Percentiles rank a stretch among this genome's conserved stretches.
Evolutionary conservation across 2,329 filamentous ascomycete genomes (phyloP).

Genomic region (Calonectria pteridis): DNA sequence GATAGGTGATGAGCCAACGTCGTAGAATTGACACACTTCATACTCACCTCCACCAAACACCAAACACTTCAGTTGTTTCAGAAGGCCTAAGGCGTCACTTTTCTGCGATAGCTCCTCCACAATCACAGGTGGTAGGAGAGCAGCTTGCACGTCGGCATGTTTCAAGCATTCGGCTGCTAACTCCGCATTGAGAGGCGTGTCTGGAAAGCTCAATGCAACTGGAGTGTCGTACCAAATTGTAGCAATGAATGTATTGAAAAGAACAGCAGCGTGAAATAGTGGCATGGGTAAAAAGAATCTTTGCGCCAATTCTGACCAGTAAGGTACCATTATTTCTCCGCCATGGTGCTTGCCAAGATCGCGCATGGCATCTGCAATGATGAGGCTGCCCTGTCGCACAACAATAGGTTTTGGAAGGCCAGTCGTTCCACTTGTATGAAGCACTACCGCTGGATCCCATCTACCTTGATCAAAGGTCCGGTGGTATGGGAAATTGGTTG

Average conservation of each 20-base stretch:
- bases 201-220: slow-evolving; percentile 46
- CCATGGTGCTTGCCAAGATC: slow-evolving; percentile 9
- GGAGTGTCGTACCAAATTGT: slow-evolving; percentile 25
- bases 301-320: not conserved
- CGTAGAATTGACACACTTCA: not conserved
- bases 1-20: not conserved
- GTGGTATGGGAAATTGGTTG: slow-evolving; percentile 43
- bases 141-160: slow-evolving; percentile 42
- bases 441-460: slow-evolving; percentile 44
- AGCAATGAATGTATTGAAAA: slow-evolving; percentile 22
- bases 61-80: slow-evolving; percentile 48
- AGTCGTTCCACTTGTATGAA: slow-evolving; percentile 55
- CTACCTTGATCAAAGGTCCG: slow-evolving; percentile 47
- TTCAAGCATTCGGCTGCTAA: slow-evolving; percentile 48
- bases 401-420: slow-evolving; percentile 47
- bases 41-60: slow-evolving; percentile 55
- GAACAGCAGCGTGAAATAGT: slow-evolving; percentile 37
- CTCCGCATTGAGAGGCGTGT: slow-evolving; percentile 52
- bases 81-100: slow-evolving; percentile 47
- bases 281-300: slow-evolving; percentile 35
- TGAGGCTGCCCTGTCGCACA: slow-evolving; percentile 32
- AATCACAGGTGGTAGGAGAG: slow-evolving; percentile 53
- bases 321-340: slow-evolving; percentile 1
- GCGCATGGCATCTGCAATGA: slow-evolving; percentile 22
- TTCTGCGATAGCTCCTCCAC: slow-evolving; percentile 57